These are phyloP conservation scores for Solanum pinnatisectum DNA, from an alignment of 257 asterid species.

Conservation along the genomic window DNA sequence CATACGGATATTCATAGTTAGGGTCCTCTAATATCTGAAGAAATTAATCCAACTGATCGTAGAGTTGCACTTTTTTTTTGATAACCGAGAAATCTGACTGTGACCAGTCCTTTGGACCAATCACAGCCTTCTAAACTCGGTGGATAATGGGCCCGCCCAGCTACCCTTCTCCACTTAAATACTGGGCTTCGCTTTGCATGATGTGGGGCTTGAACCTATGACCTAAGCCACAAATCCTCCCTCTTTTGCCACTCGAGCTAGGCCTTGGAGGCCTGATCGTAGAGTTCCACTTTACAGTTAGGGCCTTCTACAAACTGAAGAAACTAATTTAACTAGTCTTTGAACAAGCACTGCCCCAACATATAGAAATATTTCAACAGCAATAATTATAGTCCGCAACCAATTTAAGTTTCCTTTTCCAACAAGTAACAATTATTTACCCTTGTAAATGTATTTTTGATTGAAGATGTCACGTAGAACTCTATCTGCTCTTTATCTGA, in stretches of 20 bases:
- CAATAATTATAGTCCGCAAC: not conserved
- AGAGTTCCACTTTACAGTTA: not conserved
- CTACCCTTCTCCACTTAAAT: no score
- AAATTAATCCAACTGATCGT: not conserved
- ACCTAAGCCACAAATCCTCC: no score
- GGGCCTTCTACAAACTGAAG: not conserved
- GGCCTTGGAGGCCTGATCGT: not conserved
- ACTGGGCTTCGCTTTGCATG: no score
- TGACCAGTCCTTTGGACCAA: no score
- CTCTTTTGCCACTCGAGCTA: no score
- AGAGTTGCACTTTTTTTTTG: not conserved
- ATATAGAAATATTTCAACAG: not conserved
- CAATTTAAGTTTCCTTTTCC: not conserved
- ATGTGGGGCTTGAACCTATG: no score
- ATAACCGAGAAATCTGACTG: no score
- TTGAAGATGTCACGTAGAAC: constrained; percentile 68
- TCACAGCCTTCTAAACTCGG: no score
- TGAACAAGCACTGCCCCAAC: not conserved
- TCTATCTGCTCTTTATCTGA: constrained; percentile 86
- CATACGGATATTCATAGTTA: not conserved
- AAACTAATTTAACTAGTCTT: not conserved
- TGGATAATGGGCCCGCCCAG: no score
- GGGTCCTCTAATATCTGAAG: not conserved
- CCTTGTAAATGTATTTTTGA: constrained; percentile 70
- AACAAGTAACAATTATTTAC: constrained; percentile 20